Evolutionary conservation across 2,329 filamentous ascomycete genomes (phyloP).

Genomic region (Atkinsonella texensis): DNA sequence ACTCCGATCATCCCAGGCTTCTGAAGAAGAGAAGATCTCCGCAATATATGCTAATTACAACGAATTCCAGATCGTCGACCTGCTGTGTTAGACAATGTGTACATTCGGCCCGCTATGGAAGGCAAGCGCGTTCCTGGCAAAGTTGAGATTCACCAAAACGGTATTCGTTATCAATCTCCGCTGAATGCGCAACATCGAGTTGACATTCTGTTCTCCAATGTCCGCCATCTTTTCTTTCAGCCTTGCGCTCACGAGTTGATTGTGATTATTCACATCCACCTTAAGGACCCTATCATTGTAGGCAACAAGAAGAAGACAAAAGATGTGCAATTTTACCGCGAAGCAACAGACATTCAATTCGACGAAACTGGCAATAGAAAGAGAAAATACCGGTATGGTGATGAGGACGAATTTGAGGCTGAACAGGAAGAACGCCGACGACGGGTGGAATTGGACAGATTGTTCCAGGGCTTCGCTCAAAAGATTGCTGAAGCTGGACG

Average conservation of each 20-base stretch:
- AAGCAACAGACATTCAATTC: conserved; percentile 97
- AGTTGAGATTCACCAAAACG: conserved; percentile 96
- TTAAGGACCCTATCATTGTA: conserved; percentile 96
- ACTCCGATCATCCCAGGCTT: neutral
- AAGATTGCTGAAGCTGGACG: conserved; percentile 95
- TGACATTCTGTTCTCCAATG: conserved; percentile 93
- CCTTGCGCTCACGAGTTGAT: conserved; percentile 93
- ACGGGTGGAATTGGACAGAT: conserved; percentile 80
- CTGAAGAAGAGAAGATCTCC: neutral
- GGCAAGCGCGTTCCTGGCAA: conserved; percentile 93
- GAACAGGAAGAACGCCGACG: conserved; percentile 93
- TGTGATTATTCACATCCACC: conserved; percentile 93
- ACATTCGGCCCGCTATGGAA: conserved; percentile 88
- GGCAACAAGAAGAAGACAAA: conserved; percentile 97
- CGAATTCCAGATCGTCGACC: conserved; percentile 67
- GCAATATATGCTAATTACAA: conserved; percentile 24
- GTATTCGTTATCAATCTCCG: conserved; percentile 85
- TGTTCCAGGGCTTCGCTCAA: conserved; percentile 93
- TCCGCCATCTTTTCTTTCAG: conserved; percentile 98
- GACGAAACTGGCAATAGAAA: conserved; percentile 98
- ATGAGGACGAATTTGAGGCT: conserved; percentile 97
- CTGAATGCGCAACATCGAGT: conserved; percentile 72
- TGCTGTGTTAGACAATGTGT: conserved; percentile 83
- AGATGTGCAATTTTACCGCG: conserved; percentile 95
- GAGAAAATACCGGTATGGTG: conserved; percentile 92